A percentile compares a stretch with the other conserved stretches of the same genome.
These are phyloP conservation scores for Adansonia digitata DNA, from an alignment of 345 rosid species.

Conservation along the genomic window DNA sequence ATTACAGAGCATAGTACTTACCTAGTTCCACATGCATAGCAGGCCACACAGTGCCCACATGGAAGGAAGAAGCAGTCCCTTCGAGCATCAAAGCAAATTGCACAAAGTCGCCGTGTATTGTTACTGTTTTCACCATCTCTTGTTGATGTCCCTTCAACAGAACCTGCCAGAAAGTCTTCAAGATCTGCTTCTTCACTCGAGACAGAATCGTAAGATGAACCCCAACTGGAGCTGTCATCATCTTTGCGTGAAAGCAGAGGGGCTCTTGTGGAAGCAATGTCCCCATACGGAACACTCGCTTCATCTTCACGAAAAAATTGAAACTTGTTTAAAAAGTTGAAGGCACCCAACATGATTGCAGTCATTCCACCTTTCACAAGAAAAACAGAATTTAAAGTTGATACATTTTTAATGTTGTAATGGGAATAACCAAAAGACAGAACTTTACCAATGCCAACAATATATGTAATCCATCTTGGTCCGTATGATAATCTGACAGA, in stretches of 20 bases:
- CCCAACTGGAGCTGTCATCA: conserved; percentile 88
- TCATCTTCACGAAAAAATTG: conserved; percentile 37
- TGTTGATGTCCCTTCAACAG: conserved; percentile 35
- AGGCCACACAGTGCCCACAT: conserved; percentile 94
- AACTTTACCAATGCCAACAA: conserved; percentile 69
- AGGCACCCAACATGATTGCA: conserved; percentile 48
- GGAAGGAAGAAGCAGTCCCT: conserved; percentile 99
- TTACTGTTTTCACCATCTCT: conserved; percentile 58
- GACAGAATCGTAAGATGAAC: conserved; percentile 82
- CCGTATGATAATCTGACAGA: conserved; percentile 70
- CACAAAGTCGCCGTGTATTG: conserved; percentile 88
- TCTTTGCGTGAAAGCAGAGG: conserved; percentile 77
- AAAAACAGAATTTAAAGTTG: conserved; percentile 1
- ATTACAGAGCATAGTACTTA: conserved; percentile 34
- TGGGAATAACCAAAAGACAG: conserved; percentile 3
- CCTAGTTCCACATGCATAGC: conserved; percentile 91
- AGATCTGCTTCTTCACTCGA: conserved; percentile 64
- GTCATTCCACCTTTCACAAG: conserved; percentile 59
- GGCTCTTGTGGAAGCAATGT: conserved; percentile 43
- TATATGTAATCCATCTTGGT: conserved; percentile 88
- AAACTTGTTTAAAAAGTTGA: conserved; percentile 59
- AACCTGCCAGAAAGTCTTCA: conserved; percentile 47
- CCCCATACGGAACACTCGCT: conserved; percentile 29
- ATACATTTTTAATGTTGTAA: neutral
- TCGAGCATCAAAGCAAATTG: conserved; percentile 94